Base-by-base conservation (phyloP, 2,329 filamentous ascomycete genomes). In the Cladophialophora chaetospira region DNA sequence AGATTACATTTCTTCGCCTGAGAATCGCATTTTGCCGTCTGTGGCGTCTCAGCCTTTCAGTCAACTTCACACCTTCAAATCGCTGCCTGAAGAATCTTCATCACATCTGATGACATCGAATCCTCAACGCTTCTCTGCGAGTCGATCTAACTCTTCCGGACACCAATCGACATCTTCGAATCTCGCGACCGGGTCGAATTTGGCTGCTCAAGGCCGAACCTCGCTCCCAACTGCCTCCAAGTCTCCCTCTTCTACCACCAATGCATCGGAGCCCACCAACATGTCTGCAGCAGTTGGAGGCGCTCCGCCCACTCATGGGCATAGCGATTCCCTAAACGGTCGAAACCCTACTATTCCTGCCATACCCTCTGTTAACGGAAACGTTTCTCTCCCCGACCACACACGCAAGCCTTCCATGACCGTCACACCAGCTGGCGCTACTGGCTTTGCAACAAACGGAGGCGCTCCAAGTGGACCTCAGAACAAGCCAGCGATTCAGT, bases 321-420 rank as follows among this genome's bases (percentile, higher is more conserved):
- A 60, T 53, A 62, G 52, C 56, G 58, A 64, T 36, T 65, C 65
- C 36, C 56, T 66, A 53, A 67, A 66, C 53, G 65, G 64, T 48
- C 61, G 61, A 61, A 66, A 63, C 45, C 73, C 82, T 82, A 74
- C 86, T 86, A 61, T 63, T 63, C 61, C 64, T 54, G 85, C 86
- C 70, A 79, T 88, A 67, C 86, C 87, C 65, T 72, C 74, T 56
- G 74, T 81, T 61, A 94, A 95, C 83, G 89, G 89, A 68, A 71
- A 72, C 36, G 68, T 72, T 44, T 69, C 73, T 47, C 74, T 80
- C 53, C 79, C 79, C 66, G 87, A 91, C 67, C 92, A 97, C 78
- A 82, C 80, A 70, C 85, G 91, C 71, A 96, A 96, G 77, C 86
- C 86, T 63, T 96, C 93, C 15, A 88, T 96, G 69, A 96, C 92